Evolutionary conservation across 2,329 filamentous ascomycete species (phyloP), one percentile per base, ranked within the genome.

Genomic region (Cladosporium sp.): DNA sequence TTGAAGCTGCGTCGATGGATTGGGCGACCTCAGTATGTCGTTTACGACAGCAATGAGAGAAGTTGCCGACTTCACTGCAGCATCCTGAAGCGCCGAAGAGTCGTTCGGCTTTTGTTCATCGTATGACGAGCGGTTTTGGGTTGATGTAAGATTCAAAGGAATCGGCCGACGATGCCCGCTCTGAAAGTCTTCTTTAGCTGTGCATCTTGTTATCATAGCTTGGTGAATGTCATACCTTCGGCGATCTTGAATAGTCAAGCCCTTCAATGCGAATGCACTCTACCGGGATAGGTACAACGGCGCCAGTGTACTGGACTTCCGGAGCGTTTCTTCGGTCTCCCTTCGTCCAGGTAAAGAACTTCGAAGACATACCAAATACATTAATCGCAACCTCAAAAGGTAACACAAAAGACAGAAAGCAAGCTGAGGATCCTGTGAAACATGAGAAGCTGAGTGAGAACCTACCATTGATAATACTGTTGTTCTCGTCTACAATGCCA

Each of bases 291-390:
- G 70, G 60, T 6, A 73, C 59, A 33, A 73, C 59, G 8, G 69
- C 70, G n/a, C 68, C 66, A 2, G 67, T 68, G 9, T 64, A 67
- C 56, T 70, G 66, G 13, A 62, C 55, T 49, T 70, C 70, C 19
- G 46, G 32, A 14, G 59, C 64, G 57, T 59, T 59, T 46, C 54
- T 66, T 59, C 61, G 67, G 61, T 59, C 71, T 61, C 63, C 64
- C 51, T 72, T 74, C 11, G 70, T 71, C 72, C 73, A 74, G 43
- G 70, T 72, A 46, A 72, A 72, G 55, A 74, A 69, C 48, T 70
- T 72, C 19, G 70, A 65, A 9, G 63, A 65, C 69, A 73, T 73
- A 32, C 35, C 53, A 28, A 41, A 31, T 16, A 54, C 34, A 31
- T 48, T 38, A 55, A 28, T 28, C 2, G 22, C 7, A 28, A 28